Conservation (phyloP, 345 rosid genomes). For the Hevea brasiliensis region DNA sequence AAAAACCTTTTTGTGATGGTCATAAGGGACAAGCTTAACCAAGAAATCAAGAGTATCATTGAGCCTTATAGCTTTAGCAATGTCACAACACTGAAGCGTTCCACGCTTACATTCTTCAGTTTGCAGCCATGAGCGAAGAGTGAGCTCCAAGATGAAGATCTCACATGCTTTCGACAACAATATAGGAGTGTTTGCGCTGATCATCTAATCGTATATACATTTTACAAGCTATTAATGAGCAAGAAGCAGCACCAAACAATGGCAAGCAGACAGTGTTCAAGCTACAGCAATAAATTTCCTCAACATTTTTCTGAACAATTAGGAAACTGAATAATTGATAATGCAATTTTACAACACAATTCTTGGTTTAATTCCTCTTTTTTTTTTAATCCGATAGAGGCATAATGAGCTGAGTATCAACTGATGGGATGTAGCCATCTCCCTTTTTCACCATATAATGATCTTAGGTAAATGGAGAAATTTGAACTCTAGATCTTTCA, state of each 20-base stretch:
- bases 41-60: constrained; percentile 20
- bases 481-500: too few species aligned
- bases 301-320: too few species aligned
- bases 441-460: too few species aligned
- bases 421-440: too few species aligned
- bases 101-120: constrained; percentile 24
- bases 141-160: constrained; percentile 31
- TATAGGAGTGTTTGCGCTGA: constrained; percentile 29
- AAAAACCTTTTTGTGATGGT: constrained; percentile 6
- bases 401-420: too few species aligned
- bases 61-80: constrained; percentile 20
- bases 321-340: too few species aligned
- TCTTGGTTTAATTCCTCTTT: too few species aligned
- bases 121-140: constrained; percentile 34
- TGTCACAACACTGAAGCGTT: constrained; percentile 27
- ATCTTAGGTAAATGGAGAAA: too few species aligned
- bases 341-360: too few species aligned
- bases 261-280: too few species aligned
- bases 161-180: constrained; percentile 39
- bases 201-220: constrained; percentile 31
- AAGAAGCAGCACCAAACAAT: not conserved
- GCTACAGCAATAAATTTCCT: too few species aligned
- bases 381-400: too few species aligned
- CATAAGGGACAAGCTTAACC: constrained; percentile 3
- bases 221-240: not conserved